Evolutionary conservation across 2,329 filamentous ascomycete genomes (phyloP).

Genomic region (Aspergillus thermomutatus): DNA sequence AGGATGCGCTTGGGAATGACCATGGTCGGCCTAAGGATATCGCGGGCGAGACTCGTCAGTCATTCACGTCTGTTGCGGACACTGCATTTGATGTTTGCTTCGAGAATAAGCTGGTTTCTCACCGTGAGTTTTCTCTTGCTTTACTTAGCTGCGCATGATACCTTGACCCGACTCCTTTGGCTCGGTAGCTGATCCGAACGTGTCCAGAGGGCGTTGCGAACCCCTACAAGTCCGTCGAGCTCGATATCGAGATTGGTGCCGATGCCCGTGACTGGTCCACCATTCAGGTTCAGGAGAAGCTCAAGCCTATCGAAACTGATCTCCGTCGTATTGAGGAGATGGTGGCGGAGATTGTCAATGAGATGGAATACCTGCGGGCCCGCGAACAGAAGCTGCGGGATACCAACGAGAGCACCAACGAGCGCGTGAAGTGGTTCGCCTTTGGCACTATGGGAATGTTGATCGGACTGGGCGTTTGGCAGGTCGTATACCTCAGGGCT

Average conservation of each 20-base stretch:
- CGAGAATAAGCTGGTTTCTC: constrained; percentile 69
- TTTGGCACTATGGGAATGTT: constrained; percentile 90
- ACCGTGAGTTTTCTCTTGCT: constrained; percentile 53
- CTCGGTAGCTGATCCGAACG: constrained; percentile 2
- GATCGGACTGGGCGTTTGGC: constrained; percentile 86
- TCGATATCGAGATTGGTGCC: constrained; percentile 93
- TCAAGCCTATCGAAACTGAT: constrained; percentile 95
- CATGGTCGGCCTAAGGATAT: constrained; percentile 90
- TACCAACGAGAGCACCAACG: constrained; percentile 99
- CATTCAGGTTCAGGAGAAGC: constrained; percentile 93
- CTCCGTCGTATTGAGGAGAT: constrained; percentile 89
- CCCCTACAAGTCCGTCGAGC: constrained; percentile 71
- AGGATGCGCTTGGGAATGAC: constrained; percentile 92
- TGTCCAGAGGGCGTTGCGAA: constrained; percentile 38
- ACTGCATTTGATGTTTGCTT: constrained; percentile 96
- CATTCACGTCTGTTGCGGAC: constrained; percentile 90
- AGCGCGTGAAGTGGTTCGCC: constrained; percentile 97
- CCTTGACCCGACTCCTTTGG: too few species aligned
- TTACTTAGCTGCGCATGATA: not conserved
- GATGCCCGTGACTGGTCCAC: constrained; percentile 98
- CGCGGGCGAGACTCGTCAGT: constrained; percentile 84
- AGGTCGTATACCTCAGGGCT: constrained; percentile 93
- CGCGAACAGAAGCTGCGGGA: constrained; percentile 95
- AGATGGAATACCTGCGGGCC: constrained; percentile 92
- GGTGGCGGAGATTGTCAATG: constrained; percentile 78